Evolutionary conservation across 225 moss, liverwort and hornwort genomes (phyloP), one percentile per base, ranked within the genome.

Genomic region (Marchantia polymorpha): DNA sequence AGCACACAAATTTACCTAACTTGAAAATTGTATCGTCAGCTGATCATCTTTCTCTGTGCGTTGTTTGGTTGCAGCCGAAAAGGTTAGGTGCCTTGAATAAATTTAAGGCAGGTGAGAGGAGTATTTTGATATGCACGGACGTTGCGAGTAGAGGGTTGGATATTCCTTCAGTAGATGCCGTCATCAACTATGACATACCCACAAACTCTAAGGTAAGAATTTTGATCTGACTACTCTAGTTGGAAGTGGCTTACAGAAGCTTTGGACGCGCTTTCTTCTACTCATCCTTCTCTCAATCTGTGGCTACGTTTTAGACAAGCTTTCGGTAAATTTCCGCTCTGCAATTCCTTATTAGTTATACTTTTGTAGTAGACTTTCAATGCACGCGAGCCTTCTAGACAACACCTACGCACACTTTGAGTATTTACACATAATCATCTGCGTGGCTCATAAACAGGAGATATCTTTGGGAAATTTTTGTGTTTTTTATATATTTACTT

Each of bases 131-230:
- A 71, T 96, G 96, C 64, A 96, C 96, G 46, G 96, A 96, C 60
- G 96, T 96, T 60, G 96, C 96, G 9, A 96, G 96, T 82, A 92
- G 96, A 54, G 96, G 92, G 26, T 92, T 96, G 50, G 96, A 96
- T 69, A 96, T 94, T 69, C 85, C 91, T 14, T 84, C 91, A 74
- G 94, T 96, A 15, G 93, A 94, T 81, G 85, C 82, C 22, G 94
- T 96, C 3, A 88, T 96, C 27, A 96, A 96, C 81, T 96, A 96
- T 68, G 92, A 94, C 50, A 94, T 96, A 76, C 96, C 96, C 1
- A 90, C 91, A 13, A 96, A 96, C 66, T 94, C 94, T 2, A 96
- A 94, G 82, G 86, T 82, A 7, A 68, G 74, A 31, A 9, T 58
- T 8, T n/a, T 30, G 50, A n/a, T n/a, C 12, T 65, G 15, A 15